These are phyloP conservation scores for Dryas drummondii DNA, from an alignment of 306 rosid genomes.

Conservation along the genomic window DNA sequence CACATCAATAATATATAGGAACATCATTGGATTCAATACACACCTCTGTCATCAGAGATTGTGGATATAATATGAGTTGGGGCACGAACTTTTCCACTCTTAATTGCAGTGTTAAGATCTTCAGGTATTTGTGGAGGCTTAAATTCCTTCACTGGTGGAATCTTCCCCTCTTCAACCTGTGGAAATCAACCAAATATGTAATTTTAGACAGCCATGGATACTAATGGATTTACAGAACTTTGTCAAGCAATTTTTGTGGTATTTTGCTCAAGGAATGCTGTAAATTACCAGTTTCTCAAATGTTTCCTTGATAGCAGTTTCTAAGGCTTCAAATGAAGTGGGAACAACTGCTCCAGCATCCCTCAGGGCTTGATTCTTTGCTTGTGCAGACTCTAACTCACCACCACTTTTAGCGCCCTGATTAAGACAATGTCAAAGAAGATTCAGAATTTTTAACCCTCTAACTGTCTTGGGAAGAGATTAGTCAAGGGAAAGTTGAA, in stretches of 20 bases:
- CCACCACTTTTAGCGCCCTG: constrained; percentile 99
- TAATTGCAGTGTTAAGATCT: constrained; percentile 81
- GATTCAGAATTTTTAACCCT: constrained; percentile 11
- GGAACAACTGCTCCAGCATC: constrained; percentile 99
- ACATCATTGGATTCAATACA: constrained; percentile 12
- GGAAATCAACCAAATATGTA: constrained; percentile 18
- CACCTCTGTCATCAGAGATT: constrained; percentile 98
- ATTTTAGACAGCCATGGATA: background rate
- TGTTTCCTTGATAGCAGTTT: constrained; percentile 71
- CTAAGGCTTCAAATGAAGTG: constrained; percentile 86
- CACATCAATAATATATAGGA: constrained; percentile 5
- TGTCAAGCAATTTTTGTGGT: background rate
- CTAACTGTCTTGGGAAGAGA: constrained; percentile 15
- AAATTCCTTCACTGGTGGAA: constrained; percentile 74
- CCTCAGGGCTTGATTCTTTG: constrained; percentile 85
- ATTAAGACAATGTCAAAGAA: constrained; percentile 24
- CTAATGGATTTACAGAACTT: background rate
- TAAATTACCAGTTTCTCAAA: constrained; percentile 79
- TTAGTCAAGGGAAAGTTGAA: constrained; percentile 5
- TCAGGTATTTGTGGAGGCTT: constrained; percentile 96
- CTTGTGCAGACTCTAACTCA: constrained; percentile 97
- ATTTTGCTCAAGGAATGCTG: constrained; percentile 20
- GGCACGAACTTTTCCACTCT: constrained; percentile 97
- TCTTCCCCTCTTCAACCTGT: constrained; percentile 71
- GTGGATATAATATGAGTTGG: constrained; percentile 98